Evolutionary conservation across 441 rosid genomes (phyloP).

Genomic region (Geranium incanum): DNA sequence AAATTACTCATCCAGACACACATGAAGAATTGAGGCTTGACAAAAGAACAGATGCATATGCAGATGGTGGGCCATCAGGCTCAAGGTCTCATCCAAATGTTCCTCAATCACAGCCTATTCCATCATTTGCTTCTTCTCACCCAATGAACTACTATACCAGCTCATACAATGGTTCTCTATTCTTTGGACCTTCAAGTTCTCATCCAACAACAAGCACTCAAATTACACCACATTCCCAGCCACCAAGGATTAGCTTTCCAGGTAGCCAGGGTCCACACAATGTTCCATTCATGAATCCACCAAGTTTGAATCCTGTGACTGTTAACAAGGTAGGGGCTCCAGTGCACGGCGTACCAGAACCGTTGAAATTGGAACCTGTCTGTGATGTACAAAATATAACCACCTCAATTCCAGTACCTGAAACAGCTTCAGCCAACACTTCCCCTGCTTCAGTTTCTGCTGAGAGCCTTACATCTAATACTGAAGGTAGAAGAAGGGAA

Average conservation of each 20-base stretch:
- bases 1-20: conserved; percentile 90
- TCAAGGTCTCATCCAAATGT: conserved; percentile 52
- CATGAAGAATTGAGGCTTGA: conserved; percentile 91
- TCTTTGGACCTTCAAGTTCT: conserved; percentile 45
- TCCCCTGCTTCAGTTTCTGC: conserved; percentile 21
- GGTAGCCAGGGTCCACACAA: conserved; percentile 55
- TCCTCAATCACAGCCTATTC: conserved; percentile 59
- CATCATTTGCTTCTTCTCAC: conserved; percentile 49
- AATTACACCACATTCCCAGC: conserved; percentile 54
- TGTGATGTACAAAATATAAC: conserved; percentile 36
- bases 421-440: conserved; percentile 34
- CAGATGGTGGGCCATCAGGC: conserved; percentile 51
- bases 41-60: conserved; percentile 46
- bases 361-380: conserved; percentile 27
- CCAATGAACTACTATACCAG: conserved; percentile 48
- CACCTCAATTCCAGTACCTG: conserved; percentile 37
- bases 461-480: conserved; percentile 27
- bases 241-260: conserved; percentile 45
- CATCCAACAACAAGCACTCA: conserved; percentile 52
- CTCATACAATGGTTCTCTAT: conserved; percentile 38
- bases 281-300: conserved; percentile 28
- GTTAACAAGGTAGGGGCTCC: not conserved
- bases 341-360: not conserved
- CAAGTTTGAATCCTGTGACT: conserved; percentile 1
- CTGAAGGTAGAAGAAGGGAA: conserved; percentile 38